Evolutionary conservation across 2,329 filamentous ascomycete species (phyloP), one percentile per base, ranked within the genome.

Genomic region (Aspergillus hortae): DNA sequence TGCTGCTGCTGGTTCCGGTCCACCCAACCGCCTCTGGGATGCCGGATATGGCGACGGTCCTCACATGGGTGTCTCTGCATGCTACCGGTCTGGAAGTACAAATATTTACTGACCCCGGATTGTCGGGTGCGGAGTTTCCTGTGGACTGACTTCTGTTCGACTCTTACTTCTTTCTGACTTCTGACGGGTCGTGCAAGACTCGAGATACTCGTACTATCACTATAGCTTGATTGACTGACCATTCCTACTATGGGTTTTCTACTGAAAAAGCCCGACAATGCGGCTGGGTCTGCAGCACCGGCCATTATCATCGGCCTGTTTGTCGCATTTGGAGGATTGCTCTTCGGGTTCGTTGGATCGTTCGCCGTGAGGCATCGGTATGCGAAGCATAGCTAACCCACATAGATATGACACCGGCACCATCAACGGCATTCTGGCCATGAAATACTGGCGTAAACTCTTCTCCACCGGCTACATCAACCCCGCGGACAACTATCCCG

Each of bases 251-350:
- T 78, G 76, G 67, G 68, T 61, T 61, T 78, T 59, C 59, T 67
- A 46, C 55, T 78, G 56, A 75, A 70, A 57, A 77, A 74, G 56
- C 77, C 77, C 14, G 68, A 69, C 46, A 71, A 76, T 62, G 72
- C 74, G 41, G 62, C 67, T 27, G 77, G 77, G 55, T 74, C 74
- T 44, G 72, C 77, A 30, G 65, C 69, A 59, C 77, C 77, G 42
- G 76, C 77, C 48, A 78, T 80, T 59, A 35, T 81, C 12, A 79
- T 83, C 66, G 81, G 80, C 59, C 74, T 79, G 46, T 83, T 83
- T 57, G 80, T 80, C 30, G 77, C 80, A 14, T 82, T 83, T 65
- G 80, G 80, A 54, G 80, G 80, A 62, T 77, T 83, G 53, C 75
- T 82, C 59, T 83, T 82, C 61, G 80, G 80, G 56, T 83, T 62